Evolutionary conservation across 768 basidiomycete species (phyloP), one percentile per base, ranked within the genome.

Genomic region (Leccinum imitatum): DNA sequence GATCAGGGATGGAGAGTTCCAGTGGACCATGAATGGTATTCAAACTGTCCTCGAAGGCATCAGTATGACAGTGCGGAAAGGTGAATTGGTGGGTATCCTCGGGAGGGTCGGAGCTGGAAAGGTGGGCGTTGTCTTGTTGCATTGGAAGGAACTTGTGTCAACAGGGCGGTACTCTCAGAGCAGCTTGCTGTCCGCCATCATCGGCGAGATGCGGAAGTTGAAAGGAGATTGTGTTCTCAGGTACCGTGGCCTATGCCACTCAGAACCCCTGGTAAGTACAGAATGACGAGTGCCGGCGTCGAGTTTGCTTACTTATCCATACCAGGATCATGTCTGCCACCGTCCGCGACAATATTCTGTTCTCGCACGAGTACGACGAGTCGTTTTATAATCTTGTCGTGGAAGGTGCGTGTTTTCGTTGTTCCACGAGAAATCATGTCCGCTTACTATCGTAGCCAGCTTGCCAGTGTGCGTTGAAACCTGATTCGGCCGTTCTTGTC

Each of bases 31-130:
- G 59, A 77, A 79, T 3, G 65, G 73, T 7, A 77, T 82, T 46
- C 84, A 92, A 1, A 59, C 71, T 3, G 86, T 86, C 0, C 80
- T 98, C 9, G 87, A 92, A 69, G 87, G 85, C 55, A 87, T 98
- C 64, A 84, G 87, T 66, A 65, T 98, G 25, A 79, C 78, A 0
- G 85, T 90, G 2, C 82, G 80, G 55, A 95, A 93, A 70, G 95
- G 95, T 10, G 91, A 97, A 65, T 75, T 98, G 6, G 79, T 94
- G 0, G 93, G 89, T 3, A 76, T 98, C 9, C 80, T 96, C 15
- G 96, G 96, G 15, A 87, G 91, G 21, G 95, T 98, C 23, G 95
- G 95, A 9, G 84, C 87, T 41, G 95, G 96, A 57, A 98, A 98
- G 83, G 90, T 87, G 60, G 54, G 73, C 19, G 3, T 37, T 19